A percentile compares a stretch with the other conserved stretches of the same genome.
Conservation (phyloP, 371 early-diverging fungal species). For the Entomophthora muscae region DNA sequence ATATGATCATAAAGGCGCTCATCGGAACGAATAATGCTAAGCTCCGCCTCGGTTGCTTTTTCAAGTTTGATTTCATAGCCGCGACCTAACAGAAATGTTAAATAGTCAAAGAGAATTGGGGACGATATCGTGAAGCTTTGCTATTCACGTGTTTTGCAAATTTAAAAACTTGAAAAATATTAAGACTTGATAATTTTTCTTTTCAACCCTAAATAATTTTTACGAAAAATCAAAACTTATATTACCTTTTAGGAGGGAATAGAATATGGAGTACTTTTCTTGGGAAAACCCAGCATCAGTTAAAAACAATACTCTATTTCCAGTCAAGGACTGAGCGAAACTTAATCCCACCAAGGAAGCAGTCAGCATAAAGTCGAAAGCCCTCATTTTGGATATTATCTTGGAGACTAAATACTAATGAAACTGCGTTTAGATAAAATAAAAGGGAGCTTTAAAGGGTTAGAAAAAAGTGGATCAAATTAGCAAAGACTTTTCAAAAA, state of each 20-base stretch:
- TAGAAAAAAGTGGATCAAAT: too few relatives aligned
- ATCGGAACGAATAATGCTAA: conserved; percentile 25
- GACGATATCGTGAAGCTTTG: neutral
- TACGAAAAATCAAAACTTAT: neutral
- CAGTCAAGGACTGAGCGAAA: neutral
- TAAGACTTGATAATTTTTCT: neutral
- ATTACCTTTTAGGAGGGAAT: neutral
- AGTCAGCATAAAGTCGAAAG: neutral
- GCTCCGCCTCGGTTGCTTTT: conserved; percentile 18
- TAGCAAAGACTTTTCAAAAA: too few relatives aligned
- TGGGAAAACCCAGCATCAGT: neutral
- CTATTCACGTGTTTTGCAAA: neutral
- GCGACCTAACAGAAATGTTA: conserved; percentile 26
- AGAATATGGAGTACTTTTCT: neutral
- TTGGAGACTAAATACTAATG: too few relatives aligned
- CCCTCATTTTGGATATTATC: neutral
- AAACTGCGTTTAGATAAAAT: too few relatives aligned
- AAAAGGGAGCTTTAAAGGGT: too few relatives aligned
- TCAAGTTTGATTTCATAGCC: conserved; percentile 34
- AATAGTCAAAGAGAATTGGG: neutral
- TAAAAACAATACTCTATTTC: neutral
- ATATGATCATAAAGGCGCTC: conserved; percentile 45
- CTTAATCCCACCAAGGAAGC: neutral
- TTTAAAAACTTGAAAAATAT: neutral
- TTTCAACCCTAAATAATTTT: neutral